Evolutionary conservation across 2,329 filamentous ascomycete species (phyloP).

Genomic region (Xylariomycetidae sp.): DNA sequence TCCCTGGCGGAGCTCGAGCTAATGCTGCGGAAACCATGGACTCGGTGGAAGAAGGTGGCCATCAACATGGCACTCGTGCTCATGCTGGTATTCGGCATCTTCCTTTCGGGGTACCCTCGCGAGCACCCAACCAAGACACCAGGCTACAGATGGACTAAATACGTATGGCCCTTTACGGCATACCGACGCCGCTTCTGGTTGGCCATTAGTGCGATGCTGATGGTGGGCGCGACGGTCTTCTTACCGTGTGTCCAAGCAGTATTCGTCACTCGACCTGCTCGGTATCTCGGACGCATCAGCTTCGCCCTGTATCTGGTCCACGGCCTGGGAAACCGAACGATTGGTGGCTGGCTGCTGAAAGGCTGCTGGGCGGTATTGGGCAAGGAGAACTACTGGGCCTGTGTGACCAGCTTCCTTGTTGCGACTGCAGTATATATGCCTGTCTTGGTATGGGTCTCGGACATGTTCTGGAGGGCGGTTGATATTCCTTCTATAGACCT

Average conservation of each 20-base stretch:
- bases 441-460: conserved; percentile 43
- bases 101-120: conserved; percentile 23
- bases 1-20: conserved; percentile 22
- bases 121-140: conserved; percentile 21
- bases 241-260: conserved; percentile 19
- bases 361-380: conserved; percentile 27
- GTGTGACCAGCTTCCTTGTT: conserved; percentile 19
- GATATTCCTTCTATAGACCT: conserved; percentile 23
- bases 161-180: conserved; percentile 23
- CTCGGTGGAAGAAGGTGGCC: conserved; percentile 9
- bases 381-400: conserved; percentile 21
- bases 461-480: conserved; percentile 38
- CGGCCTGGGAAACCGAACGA: conserved; percentile 32
- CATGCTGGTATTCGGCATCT: conserved; percentile 18
- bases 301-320: conserved; percentile 56
- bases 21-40: conserved; percentile 16
- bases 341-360: conserved; percentile 21
- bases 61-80: conserved; percentile 16
- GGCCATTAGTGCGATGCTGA: conserved; percentile 29
- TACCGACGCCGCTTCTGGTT: conserved; percentile 27
- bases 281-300: conserved; percentile 51
- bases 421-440: conserved; percentile 21
- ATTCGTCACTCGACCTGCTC: conserved; percentile 31
- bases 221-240: conserved; percentile 23
- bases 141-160: conserved; percentile 22